A percentile compares a stretch with the other conserved stretches of the same genome.
These are phyloP conservation scores for Carex kokanica DNA, from an alignment of 176 grass and related monocot species.

Conservation along the genomic window DNA sequence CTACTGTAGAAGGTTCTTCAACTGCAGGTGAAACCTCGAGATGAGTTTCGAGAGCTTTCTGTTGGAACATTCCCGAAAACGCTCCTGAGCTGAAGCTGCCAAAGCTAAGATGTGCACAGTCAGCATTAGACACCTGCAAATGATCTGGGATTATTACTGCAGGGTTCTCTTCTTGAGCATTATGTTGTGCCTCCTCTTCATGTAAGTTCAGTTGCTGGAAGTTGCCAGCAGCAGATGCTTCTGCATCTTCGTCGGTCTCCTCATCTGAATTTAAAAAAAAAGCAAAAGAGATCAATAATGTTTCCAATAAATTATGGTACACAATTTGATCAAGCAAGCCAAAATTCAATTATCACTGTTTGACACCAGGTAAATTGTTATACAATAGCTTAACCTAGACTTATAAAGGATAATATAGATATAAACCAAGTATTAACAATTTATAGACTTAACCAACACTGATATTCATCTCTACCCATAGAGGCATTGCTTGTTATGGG, in stretches of 20 bases:
- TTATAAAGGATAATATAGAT: background rate
- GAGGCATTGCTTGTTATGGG: background rate
- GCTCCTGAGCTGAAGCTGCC: conserved; percentile 95
- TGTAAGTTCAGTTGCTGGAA: conserved; percentile 70
- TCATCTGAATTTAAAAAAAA: conserved; percentile 40
- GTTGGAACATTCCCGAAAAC: conserved; percentile 80
- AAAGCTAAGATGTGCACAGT: conserved; percentile 84
- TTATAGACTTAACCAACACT: background rate
- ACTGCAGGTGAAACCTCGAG: conserved; percentile 37
- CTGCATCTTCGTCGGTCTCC: conserved; percentile 39
- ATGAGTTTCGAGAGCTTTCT: conserved; percentile 33
- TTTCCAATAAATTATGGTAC: background rate
- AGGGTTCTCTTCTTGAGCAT: conserved; percentile 58
- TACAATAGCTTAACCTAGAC: background rate
- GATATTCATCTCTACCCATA: background rate
- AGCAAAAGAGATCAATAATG: background rate
- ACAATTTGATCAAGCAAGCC: background rate
- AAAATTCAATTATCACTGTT: background rate
- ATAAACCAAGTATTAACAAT: background rate
- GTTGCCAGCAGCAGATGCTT: conserved; percentile 47
- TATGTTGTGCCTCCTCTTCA: conserved; percentile 48
- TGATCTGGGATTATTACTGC: conserved; percentile 98
- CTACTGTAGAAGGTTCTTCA: conserved; percentile 50
- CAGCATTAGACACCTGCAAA: conserved; percentile 78
- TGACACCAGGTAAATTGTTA: background rate